Base-by-base conservation (phyloP, 2,329 filamentous ascomycete genomes). In the Pseudogymnoascus pannorum region DNA sequence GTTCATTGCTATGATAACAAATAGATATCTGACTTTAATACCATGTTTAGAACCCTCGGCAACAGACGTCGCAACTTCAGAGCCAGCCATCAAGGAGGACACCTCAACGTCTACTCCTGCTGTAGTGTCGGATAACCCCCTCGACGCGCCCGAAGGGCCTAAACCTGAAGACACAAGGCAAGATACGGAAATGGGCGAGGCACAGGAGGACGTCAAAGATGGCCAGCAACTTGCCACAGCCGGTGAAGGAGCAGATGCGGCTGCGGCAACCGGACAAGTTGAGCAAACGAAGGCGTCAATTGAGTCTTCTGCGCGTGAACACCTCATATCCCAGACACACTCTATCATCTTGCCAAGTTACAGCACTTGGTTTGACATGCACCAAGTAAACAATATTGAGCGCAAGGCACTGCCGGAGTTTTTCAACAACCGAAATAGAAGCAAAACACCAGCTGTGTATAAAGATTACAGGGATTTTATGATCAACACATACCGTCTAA, bases 401-500 rank as follows among this genome's bases (percentile, higher is more conserved):
- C 89, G 88, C 72, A 99, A 97, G 76, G 92, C 92, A 6, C 82
- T 99, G 67, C 92, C 93, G 18, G 94, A 99, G 74, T 99, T 97
- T 77, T 99, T 99, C 84, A 99, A 99, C 78, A 93, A 87, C 74
- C 86, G 94, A 63, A 99, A 99, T 76, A 88, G 94, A 70, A 97
- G 94, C 85, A 99, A 99, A 78, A 99, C 94, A 0, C 89, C 92
- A 1, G 87, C 92, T 57, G 91, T 97, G 20, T 99, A 99, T 80
- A 97, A 97, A 76, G 94, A 99, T 73, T 99, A 99, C 76, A 88
- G 94, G 68, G 94, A 99, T 72, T 99, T 99, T 73, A 99, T 99
- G 94, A 92, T 99, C 78, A 99, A 99, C 78, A 97, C 94, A 12
- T 99, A 99, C 76, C 88, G 94, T 36, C 79, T 99, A 61, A 99